phyloP scores from a whole-genome alignment of 2,329 filamentous ascomycete species.

The Fusarium mexicanum region DNA sequence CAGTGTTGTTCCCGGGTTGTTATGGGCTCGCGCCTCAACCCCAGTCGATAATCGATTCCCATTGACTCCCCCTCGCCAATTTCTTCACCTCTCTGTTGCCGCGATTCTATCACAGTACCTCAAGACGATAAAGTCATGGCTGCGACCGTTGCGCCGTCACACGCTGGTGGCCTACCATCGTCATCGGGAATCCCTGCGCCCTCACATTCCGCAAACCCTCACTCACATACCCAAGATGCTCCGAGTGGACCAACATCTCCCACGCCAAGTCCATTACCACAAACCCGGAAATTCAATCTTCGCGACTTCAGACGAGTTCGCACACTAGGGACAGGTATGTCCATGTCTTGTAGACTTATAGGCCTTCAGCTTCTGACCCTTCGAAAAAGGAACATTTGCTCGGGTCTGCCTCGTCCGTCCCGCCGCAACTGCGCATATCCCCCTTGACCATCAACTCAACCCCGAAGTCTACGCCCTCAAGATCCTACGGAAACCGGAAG shows the following conservation, averaged over 20 bases:
- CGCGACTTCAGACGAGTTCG: constrained; percentile 77
- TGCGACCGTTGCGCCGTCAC: constrained; percentile 47
- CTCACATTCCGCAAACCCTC: constrained; percentile 31
- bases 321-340: constrained; percentile 78
- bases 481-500: constrained; percentile 77
- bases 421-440: constrained; percentile 59
- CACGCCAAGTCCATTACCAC: constrained; percentile 38
- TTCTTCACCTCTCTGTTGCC: neutral
- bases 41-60: constrained; percentile 17
- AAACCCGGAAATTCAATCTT: constrained; percentile 46
- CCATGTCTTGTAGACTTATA: neutral
- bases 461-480: constrained; percentile 79
- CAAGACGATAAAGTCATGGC: constrained; percentile 39
- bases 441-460: constrained; percentile 48
- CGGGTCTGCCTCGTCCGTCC: constrained; percentile 81
- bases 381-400: constrained; percentile 75
- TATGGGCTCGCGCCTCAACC: constrained; percentile 27
- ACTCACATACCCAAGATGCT: constrained; percentile 30
- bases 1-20: constrained; percentile 18
- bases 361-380: constrained; percentile 1
- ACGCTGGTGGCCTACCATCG: constrained; percentile 41
- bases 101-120: neutral
- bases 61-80: neutral
- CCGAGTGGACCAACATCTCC: constrained; percentile 13
- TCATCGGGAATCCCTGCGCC: constrained; percentile 37